Percentiles rank a stretch among this genome's conserved stretches.
phyloP scores from a whole-genome alignment of 805 yeast species.

The Kodamaea sagamina region DNA sequence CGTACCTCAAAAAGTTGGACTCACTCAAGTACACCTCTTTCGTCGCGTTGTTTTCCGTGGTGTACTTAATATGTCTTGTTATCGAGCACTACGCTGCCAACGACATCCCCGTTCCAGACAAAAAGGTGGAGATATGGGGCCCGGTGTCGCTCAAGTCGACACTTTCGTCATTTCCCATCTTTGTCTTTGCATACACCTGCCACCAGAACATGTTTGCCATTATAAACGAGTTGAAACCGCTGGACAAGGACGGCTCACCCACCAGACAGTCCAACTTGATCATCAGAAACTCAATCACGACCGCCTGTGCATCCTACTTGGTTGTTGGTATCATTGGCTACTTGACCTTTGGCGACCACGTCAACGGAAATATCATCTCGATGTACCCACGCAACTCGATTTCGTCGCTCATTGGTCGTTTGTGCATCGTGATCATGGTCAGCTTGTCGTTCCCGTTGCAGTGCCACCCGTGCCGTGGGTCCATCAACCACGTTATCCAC shows the following conservation, averaged over 20 bases:
- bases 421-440: slow-evolving; percentile 69
- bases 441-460: slow-evolving; percentile 75
- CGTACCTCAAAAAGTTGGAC: slow-evolving; percentile 62
- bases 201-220: slow-evolving; percentile 80
- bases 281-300: slow-evolving; percentile 52
- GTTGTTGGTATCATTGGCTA: slow-evolving; percentile 71
- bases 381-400: slow-evolving; percentile 59
- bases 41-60: slow-evolving; percentile 67
- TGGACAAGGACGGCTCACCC: slow-evolving; percentile 37
- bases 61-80: slow-evolving; percentile 59
- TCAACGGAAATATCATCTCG: slow-evolving; percentile 67
- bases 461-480: slow-evolving; percentile 79
- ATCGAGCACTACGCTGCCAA: slow-evolving; percentile 47
- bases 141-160: slow-evolving; percentile 41
- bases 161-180: slow-evolving; percentile 68
- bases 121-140: slow-evolving; percentile 34
- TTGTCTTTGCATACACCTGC: slow-evolving; percentile 80
- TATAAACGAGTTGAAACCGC: slow-evolving; percentile 60
- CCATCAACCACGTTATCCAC: slow-evolving; percentile 63
- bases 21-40: slow-evolving; percentile 69
- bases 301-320: slow-evolving; percentile 59
- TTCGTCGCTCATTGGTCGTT: slow-evolving; percentile 55
- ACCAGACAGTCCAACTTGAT: slow-evolving; percentile 52
- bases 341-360: slow-evolving; percentile 66
- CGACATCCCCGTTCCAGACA: slow-evolving; percentile 20